These are phyloP conservation scores for Skeletonema menzelii DNA, from an alignment of 108 stramenopile genomes.

Conservation along the genomic window DNA sequence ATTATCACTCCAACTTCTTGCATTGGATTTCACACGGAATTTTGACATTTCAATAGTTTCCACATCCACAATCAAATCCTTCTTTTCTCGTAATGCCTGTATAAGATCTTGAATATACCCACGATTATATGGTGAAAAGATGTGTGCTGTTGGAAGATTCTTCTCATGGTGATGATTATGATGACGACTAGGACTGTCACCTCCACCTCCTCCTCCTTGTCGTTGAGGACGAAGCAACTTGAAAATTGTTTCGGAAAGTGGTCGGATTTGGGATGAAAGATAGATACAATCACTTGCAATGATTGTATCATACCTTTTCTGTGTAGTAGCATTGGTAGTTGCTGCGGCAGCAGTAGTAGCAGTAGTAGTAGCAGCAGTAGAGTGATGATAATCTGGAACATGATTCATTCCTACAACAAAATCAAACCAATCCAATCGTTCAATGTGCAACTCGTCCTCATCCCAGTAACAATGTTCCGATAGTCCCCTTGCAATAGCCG, in stretches of 20 bases:
- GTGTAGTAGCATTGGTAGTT: no score
- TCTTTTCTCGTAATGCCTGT: constrained; percentile 23
- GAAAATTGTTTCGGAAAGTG: constrained; percentile 26
- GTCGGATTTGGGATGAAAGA: constrained; percentile 11
- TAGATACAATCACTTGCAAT: constrained; percentile 72
- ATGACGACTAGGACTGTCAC: background rate
- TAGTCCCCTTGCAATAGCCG: background rate
- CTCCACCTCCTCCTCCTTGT: no score
- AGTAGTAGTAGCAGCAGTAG: no score
- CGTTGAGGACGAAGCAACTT: constrained; percentile 6
- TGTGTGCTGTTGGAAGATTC: constrained; percentile 36
- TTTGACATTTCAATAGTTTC: constrained; percentile 52
- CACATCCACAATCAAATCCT: constrained; percentile 35
- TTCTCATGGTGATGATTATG: no score
- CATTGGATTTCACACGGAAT: constrained; percentile 41
- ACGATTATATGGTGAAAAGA: constrained; percentile 68
- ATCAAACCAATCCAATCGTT: constrained; percentile 53
- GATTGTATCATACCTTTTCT: constrained; percentile 54
- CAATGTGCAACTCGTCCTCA: constrained; percentile 22
- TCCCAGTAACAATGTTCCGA: no score
- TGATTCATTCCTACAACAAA: constrained; percentile 9
- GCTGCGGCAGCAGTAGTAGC: no score
- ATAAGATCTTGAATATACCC: constrained; percentile 44
- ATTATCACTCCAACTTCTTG: no score
- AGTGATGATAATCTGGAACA: background rate